Conservation (phyloP, 23 red algal species). For the Cyanidiococcus yangmingshanensis region DNA sequence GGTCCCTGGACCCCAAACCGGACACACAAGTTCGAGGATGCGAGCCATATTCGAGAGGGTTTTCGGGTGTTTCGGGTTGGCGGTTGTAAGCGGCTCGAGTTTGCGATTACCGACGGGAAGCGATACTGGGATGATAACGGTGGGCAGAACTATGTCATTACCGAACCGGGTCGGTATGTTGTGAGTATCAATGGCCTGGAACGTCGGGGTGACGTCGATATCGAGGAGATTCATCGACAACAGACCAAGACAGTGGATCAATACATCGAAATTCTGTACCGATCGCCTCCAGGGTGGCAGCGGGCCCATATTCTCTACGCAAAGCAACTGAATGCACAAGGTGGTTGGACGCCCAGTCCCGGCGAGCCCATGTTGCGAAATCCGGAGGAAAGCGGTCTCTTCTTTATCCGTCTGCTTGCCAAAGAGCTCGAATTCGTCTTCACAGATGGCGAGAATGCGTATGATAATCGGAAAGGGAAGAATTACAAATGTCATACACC, state of each 20-base stretch:
- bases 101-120: slow-evolving; percentile 12
- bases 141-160: slow-evolving; percentile 15
- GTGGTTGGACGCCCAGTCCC: not conserved
- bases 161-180: slow-evolving; percentile 7
- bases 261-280: slow-evolving; percentile 7
- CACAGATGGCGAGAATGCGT: not conserved
- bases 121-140: slow-evolving; percentile 13
- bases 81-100: slow-evolving; percentile 12
- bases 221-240: not conserved
- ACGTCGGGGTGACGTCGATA: slow-evolving; percentile 9
- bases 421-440: slow-evolving; percentile 15
- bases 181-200: not conserved
- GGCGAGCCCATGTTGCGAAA: slow-evolving; percentile 2
- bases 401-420: not conserved
- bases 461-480: slow-evolving; percentile 4
- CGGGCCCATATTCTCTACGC: slow-evolving; percentile 7
- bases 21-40: slow-evolving; percentile 32
- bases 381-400: not conserved
- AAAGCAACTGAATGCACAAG: not conserved
- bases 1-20: slow-evolving; percentile 1
- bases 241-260: not conserved
- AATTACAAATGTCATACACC: slow-evolving; percentile 9
- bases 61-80: slow-evolving; percentile 64
- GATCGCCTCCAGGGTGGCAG: not conserved
- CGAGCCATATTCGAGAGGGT: slow-evolving; percentile 47